phyloP scores from a whole-genome alignment of 257 asterid genomes.

The Echites panduratus region DNA sequence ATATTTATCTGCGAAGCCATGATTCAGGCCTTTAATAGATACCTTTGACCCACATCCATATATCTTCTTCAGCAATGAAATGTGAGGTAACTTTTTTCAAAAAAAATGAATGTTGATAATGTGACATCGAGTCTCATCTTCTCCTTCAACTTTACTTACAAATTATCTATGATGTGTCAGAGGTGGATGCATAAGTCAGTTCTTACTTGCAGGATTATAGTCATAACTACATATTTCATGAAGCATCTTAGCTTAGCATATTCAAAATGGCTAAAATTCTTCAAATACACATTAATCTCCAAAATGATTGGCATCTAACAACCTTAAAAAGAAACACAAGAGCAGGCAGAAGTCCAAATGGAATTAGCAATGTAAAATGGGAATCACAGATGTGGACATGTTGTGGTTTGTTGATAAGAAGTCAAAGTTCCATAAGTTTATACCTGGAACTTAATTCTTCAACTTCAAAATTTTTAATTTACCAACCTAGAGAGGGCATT shows the following conservation, averaged over 20 bases:
- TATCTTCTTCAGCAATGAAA: neutral
- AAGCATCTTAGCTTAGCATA: neutral
- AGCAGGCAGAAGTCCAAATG: neutral
- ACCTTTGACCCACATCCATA: neutral
- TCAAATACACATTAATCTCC: no score
- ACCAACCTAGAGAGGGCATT: neutral
- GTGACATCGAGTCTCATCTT: neutral
- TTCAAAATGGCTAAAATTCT: no score
- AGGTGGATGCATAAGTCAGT: no score
- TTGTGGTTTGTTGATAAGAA: neutral
- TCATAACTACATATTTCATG: neutral
- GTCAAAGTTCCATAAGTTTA: neutral
- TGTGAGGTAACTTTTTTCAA: neutral
- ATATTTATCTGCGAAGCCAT: conserved; percentile 54
- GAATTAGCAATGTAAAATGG: neutral
- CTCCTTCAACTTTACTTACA: neutral
- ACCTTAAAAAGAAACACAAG: neutral
- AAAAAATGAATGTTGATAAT: neutral
- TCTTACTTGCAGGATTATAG: neutral
- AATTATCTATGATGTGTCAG: no score
- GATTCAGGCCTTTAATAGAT: conserved; percentile 3
- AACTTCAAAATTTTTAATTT: neutral
- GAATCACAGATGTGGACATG: neutral
- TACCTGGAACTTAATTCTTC: neutral
- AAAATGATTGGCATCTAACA: no score